A percentile compares a stretch with the other conserved stretches of the same genome.
Evolutionary conservation across 805 yeast genomes (phyloP).

Genomic region (Metschnikowia matae): DNA sequence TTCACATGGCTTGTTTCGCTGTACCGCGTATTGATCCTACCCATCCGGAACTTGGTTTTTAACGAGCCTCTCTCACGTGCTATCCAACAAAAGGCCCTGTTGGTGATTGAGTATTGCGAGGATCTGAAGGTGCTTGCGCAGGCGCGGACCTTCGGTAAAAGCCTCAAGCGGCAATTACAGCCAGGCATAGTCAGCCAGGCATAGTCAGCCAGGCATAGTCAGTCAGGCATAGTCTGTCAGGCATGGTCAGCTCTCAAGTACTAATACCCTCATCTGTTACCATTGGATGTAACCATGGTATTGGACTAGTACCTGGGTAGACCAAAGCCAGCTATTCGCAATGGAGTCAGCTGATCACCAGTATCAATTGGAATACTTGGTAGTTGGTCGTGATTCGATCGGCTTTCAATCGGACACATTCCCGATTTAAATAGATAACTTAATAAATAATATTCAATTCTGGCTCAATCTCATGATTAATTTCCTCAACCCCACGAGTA

Average conservation of each 20-base stretch:
- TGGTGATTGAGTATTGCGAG: constrained; percentile 27
- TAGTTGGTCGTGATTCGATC: no score
- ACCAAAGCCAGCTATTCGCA: no score
- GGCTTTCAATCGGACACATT: no score
- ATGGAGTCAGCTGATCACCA: no score
- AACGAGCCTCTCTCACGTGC: constrained; percentile 15
- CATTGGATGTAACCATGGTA: no score
- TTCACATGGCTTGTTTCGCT: constrained; percentile 38
- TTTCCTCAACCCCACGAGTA: no score
- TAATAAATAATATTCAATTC: no score
- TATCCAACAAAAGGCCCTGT: constrained; percentile 35
- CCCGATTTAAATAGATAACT: no score
- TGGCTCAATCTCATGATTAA: no score
- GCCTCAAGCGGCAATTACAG: neutral
- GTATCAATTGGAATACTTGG: no score
- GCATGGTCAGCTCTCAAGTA: neutral
- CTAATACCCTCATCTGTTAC: no score
- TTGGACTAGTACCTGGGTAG: no score
- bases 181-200: neutral
- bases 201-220: neutral
- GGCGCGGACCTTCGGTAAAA: constrained; percentile 9
- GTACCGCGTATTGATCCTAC: constrained; percentile 15
- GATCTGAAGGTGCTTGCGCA: constrained; percentile 29
- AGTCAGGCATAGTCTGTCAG: neutral
- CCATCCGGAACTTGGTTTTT: constrained; percentile 15